A percentile compares a stretch with the other conserved stretches of the same genome.
These are phyloP conservation scores for Penicillium lagena DNA, from an alignment of 495 filamentous ascomycete genomes.

Conservation along the genomic window DNA sequence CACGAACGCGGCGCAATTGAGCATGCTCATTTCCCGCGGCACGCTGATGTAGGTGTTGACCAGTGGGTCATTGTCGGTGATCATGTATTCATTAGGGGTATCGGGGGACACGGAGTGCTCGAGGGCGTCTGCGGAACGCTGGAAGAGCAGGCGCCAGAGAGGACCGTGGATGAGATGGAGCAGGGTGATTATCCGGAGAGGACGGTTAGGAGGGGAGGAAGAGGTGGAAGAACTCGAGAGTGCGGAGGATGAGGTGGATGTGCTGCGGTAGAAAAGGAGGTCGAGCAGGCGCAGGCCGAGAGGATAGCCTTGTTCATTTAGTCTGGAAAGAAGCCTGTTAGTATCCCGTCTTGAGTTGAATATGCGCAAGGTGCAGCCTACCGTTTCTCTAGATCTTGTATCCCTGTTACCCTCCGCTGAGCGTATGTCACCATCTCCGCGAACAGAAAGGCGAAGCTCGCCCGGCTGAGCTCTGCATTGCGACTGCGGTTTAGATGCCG, in stretches of 20 bases:
- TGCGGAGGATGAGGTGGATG: conserved; percentile 65
- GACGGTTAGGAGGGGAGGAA: conserved; percentile 62
- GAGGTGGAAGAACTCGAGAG: conserved; percentile 70
- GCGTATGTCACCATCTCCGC: conserved; percentile 96
- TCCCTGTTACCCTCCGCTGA: conserved; percentile 80
- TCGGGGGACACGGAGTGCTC: conserved; percentile 77
- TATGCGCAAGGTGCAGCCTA: conserved; percentile 23
- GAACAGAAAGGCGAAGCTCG: conserved; percentile 93
- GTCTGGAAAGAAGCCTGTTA: conserved; percentile 38
- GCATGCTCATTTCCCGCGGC: conserved; percentile 87
- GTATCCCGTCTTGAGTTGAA: no score
- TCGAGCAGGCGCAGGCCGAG: conserved; percentile 92
- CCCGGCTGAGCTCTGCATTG: conserved; percentile 79
- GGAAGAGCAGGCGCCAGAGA: conserved; percentile 89
- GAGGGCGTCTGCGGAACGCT: conserved; percentile 80
- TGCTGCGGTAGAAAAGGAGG: conserved; percentile 69
- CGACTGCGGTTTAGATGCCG: conserved; percentile 84
- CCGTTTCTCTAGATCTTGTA: conserved; percentile 90
- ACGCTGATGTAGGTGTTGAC: conserved; percentile 91
- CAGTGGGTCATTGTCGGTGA: conserved; percentile 92
- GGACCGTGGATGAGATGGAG: conserved; percentile 90
- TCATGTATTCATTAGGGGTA: conserved; percentile 94
- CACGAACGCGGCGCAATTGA: conserved; percentile 94
- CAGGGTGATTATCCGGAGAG: conserved; percentile 82
- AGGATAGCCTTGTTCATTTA: conserved; percentile 93